Percentiles rank a stretch among this genome's conserved stretches.
Evolutionary conservation across 345 rosid species (phyloP).

Genomic region (Pugionium dolabratum): DNA sequence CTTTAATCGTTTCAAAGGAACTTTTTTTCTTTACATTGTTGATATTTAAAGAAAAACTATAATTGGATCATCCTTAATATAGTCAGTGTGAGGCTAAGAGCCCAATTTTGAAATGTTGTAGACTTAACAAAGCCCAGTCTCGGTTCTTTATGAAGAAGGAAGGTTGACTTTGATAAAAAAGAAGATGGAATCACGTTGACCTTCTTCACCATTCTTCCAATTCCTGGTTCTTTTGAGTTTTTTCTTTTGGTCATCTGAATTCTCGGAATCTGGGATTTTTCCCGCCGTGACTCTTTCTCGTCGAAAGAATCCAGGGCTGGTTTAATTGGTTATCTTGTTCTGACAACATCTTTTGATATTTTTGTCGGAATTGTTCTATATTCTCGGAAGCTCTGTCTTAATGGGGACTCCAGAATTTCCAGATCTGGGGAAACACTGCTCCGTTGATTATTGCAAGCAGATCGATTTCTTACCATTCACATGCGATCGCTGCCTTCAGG

Average conservation of each 20-base stretch:
- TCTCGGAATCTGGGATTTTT: not conserved
- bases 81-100: too few species aligned
- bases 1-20: too few species aligned
- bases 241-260: not conserved
- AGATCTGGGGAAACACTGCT: slow-evolving; percentile 93
- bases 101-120: too few species aligned
- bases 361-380: slow-evolving; percentile 10
- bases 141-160: too few species aligned
- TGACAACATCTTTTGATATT: not conserved
- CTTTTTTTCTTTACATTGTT: too few species aligned
- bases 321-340: too few species aligned
- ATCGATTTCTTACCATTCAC: slow-evolving; percentile 98
- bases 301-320: too few species aligned
- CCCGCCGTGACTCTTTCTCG: not conserved
- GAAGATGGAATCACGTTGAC: not conserved
- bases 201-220: not conserved
- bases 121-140: too few species aligned
- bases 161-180: too few species aligned
- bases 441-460: slow-evolving; percentile 71
- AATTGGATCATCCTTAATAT: too few species aligned
- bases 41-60: too few species aligned
- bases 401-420: slow-evolving; percentile 99
- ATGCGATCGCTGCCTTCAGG: slow-evolving; percentile 89
- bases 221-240: not conserved
- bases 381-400: not conserved